Conservation (phyloP, 345 rosid species). For the Moricandia moricandioides region DNA sequence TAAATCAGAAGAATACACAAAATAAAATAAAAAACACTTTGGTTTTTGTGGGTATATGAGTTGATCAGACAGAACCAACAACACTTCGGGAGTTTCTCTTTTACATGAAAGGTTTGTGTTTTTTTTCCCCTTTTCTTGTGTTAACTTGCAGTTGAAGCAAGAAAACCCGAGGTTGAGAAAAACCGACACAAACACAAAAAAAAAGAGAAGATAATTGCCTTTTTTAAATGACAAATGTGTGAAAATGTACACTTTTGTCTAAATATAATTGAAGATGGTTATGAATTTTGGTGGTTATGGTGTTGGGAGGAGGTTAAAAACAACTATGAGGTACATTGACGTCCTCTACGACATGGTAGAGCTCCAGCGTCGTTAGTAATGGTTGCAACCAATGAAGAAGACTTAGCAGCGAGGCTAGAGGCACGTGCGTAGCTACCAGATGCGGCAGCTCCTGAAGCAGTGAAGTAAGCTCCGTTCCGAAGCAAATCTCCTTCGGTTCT, state of each 20-base stretch:
- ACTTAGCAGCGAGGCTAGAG: constrained; percentile 85
- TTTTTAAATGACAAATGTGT: constrained; percentile 38
- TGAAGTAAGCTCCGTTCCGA: constrained; percentile 87
- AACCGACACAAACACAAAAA: constrained; percentile 28
- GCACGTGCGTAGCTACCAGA: constrained; percentile 91
- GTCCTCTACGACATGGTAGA: constrained; percentile 62
- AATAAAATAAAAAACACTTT: constrained; percentile 7
- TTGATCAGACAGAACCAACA: constrained; percentile 35
- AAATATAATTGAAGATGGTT: constrained; percentile 18
- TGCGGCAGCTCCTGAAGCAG: constrained; percentile 81
- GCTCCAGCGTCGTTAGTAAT: constrained; percentile 74
- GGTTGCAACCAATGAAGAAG: constrained; percentile 74
- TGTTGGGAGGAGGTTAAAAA: background rate
- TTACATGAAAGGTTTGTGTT: constrained; percentile 14
- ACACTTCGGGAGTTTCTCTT: constrained; percentile 36
- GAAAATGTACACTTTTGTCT: constrained; percentile 40
- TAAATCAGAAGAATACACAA: constrained; percentile 9
- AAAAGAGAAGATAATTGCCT: constrained; percentile 21
- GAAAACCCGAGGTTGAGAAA: constrained; percentile 38
- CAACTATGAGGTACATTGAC: constrained; percentile 47
- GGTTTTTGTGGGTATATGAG: constrained; percentile 22
- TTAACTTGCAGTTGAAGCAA: constrained; percentile 34
- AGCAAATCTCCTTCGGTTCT: constrained; percentile 89
- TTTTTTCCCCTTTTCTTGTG: constrained; percentile 15
- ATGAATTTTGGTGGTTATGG: constrained; percentile 12